Conservation (phyloP, 2,329 filamentous ascomycete species). For the Cadophora luteo-olivacea region DNA sequence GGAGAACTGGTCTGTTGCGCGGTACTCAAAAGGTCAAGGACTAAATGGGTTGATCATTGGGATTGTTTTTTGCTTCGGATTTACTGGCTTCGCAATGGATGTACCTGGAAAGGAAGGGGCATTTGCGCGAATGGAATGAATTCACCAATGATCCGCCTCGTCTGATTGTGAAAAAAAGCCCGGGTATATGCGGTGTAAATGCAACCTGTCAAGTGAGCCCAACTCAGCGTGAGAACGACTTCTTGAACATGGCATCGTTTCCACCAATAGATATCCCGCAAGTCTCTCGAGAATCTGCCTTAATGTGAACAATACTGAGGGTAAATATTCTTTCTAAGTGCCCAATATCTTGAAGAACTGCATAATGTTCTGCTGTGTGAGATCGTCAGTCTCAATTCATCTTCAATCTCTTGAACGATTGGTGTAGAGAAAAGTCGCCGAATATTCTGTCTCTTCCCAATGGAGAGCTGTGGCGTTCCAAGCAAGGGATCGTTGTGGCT, state of each 20-base stretch:
- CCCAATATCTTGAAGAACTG: no score
- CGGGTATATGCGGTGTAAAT: not conserved
- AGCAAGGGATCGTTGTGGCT: not conserved
- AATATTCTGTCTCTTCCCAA: not conserved
- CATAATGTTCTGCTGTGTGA: no score
- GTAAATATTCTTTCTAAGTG: no score
- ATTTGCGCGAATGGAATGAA: constrained; percentile 44
- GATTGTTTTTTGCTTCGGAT: constrained; percentile 44
- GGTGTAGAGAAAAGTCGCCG: no score
- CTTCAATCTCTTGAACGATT: no score
- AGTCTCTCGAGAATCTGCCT: no score
- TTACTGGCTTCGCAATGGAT: constrained; percentile 45
- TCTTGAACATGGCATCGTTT: not conserved
- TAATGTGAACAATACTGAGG: no score
- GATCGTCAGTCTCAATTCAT: no score
- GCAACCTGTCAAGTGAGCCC: not conserved
- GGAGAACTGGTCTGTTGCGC: constrained; percentile 99
- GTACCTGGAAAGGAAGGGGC: constrained; percentile 44
- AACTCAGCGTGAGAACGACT: not conserved
- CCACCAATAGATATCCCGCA: no score
- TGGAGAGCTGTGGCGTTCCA: constrained; percentile 6
- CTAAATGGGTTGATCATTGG: constrained; percentile 53
- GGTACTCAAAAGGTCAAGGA: constrained; percentile 99
- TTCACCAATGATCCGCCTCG: constrained; percentile 23
- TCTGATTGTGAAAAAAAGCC: not conserved